phyloP scores from a whole-genome alignment of 2,329 filamentous ascomycete genomes.

The Cryoendolithus antarcticus region DNA sequence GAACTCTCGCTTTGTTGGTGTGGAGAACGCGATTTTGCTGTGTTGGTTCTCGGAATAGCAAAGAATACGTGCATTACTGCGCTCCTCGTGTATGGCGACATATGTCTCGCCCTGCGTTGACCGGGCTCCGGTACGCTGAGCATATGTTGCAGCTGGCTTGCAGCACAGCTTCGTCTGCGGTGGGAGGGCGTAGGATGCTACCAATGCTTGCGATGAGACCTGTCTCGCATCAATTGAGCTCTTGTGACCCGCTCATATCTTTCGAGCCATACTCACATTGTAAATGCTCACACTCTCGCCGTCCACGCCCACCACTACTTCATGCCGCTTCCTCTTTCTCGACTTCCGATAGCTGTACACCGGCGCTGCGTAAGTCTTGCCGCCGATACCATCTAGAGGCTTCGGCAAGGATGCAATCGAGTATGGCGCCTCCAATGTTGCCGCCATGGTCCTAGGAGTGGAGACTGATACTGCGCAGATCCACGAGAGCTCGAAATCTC shows the following conservation, averaged over 20 bases:
- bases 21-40: no score
- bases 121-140: no score
- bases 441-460: no score
- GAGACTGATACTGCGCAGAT: no score
- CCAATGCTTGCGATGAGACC: conserved; percentile 48
- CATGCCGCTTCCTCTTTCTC: conserved; percentile 50
- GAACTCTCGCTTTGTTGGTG: no score
- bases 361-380: conserved; percentile 29
- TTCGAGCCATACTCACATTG: no score
- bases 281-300: conserved; percentile 52
- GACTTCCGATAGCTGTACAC: conserved; percentile 43
- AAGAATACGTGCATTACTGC: no score
- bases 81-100: no score
- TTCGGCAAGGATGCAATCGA: conserved; percentile 32
- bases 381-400: conserved; percentile 28
- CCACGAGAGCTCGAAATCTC: no score
- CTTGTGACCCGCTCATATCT: not conserved
- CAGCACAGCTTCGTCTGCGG: conserved; percentile 46
- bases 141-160: conserved; percentile 26
- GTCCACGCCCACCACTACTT: conserved; percentile 47
- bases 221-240: conserved; percentile 20
- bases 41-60: no score
- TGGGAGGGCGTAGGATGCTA: conserved; percentile 49
- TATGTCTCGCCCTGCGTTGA: no score
- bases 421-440: conserved; percentile 22